Evolutionary conservation across 2,329 filamentous ascomycete genomes (phyloP).

Genomic region (Emmonsia crescens): DNA sequence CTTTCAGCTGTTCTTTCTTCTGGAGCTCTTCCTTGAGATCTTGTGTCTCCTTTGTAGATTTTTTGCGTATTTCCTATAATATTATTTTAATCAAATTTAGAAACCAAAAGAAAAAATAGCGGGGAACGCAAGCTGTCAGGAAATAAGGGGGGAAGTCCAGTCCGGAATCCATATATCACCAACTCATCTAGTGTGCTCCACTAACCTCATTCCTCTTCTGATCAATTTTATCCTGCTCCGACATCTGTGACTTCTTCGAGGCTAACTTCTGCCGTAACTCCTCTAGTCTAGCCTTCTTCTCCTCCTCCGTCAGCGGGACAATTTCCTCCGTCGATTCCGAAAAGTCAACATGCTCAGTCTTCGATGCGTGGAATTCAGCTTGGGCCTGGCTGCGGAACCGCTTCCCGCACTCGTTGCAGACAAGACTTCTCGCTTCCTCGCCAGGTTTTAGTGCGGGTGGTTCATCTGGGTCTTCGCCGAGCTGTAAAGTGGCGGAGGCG

Average conservation of each 20-base stretch:
- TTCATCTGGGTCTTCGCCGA: constrained; percentile 44
- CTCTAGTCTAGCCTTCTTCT: constrained; percentile 66
- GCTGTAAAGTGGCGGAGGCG: constrained; percentile 30
- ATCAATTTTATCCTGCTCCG: constrained; percentile 14
- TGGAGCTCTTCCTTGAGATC: constrained; percentile 82
- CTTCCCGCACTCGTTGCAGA: constrained; percentile 94
- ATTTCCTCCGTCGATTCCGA: constrained; percentile 88
- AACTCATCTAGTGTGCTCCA: background rate
- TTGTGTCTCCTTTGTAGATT: constrained; percentile 79
- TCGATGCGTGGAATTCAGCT: constrained; percentile 82
- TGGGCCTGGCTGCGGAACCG: constrained; percentile 70
- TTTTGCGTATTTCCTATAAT: constrained; percentile 58
- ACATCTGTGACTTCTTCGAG: constrained; percentile 10
- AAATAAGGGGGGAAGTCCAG: background rate
- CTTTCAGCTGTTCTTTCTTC: constrained; percentile 84
- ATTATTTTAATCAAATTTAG: background rate
- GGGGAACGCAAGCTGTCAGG: background rate
- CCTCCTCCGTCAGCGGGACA: constrained; percentile 77
- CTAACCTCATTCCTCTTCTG: constrained; percentile 16
- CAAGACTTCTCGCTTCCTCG: constrained; percentile 63
- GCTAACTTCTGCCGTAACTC: constrained; percentile 12
- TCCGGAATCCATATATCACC: background rate
- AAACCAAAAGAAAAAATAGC: background rate
- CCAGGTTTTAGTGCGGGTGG: constrained; percentile 59
- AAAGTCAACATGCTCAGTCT: constrained; percentile 86